Evolutionary conservation across 1,139 yeast genomes (phyloP).

Genomic region (Kodamaea sp.): DNA sequence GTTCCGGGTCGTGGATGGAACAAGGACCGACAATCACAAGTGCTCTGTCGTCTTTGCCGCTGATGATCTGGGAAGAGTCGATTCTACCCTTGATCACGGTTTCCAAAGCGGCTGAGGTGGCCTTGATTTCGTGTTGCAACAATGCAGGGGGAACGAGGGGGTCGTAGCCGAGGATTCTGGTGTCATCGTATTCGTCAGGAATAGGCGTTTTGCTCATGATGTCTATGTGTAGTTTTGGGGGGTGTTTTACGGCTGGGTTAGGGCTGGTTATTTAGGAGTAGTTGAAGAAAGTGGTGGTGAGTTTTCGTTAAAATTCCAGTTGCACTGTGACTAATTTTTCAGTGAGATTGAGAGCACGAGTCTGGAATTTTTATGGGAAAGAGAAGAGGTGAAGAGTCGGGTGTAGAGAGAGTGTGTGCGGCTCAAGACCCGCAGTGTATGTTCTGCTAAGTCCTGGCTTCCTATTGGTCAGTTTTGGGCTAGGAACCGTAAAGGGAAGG

Average conservation of each 20-base stretch:
- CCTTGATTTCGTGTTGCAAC: constrained; percentile 75
- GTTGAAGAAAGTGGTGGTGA: neutral
- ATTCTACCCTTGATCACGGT: constrained; percentile 78
- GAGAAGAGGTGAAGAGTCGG: neutral
- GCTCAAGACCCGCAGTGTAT: too few species aligned
- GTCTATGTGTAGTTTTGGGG: too few species aligned
- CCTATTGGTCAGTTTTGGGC: too few species aligned
- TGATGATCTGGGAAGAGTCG: constrained; percentile 70
- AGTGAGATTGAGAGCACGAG: constrained; percentile 2
- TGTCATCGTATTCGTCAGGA: constrained; percentile 81
- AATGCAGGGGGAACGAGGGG: constrained; percentile 89
- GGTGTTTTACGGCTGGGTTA: neutral
- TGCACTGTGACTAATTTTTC: constrained; percentile 1
- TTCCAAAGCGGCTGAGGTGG: constrained; percentile 57
- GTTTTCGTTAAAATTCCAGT: neutral
- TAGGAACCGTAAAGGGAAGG: too few species aligned
- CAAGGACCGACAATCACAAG: constrained; percentile 93
- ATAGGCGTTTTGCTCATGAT: constrained; percentile 50
- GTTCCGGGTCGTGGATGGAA: constrained; percentile 87
- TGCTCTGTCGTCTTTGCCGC: constrained; percentile 76
- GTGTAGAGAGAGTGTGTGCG: too few species aligned
- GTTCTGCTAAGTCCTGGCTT: too few species aligned
- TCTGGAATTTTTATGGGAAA: neutral
- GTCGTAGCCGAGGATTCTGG: constrained; percentile 86
- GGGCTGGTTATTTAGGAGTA: neutral